Evolutionary conservation across 768 basidiomycete species (phyloP), one percentile per base, ranked within the genome.

Genomic region (Plicaturopsis crispa): DNA sequence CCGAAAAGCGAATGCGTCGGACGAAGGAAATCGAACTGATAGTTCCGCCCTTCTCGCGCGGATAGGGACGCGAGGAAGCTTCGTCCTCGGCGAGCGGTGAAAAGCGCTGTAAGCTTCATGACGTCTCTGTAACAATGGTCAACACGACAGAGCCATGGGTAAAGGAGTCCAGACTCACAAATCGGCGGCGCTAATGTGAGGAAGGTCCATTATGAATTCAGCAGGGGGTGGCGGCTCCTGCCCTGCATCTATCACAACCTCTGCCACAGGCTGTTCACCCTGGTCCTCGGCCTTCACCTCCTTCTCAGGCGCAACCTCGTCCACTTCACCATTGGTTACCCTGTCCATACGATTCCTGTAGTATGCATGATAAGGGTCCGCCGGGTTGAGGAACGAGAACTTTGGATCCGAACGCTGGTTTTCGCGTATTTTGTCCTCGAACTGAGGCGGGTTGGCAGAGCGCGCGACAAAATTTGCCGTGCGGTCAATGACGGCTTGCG

Each of bases 301-400:
- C 50, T 73, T 77, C 19, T 66, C 66, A 19, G 62, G 59, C 0
- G 66, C 46, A 2, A 54, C 51, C 21, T 84, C 86, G 26, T 87
- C 87, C 6, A 75, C 53, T 53, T 88, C 84, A 14, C 90, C 91
- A 5, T 77, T 77, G 37, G 75, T 65, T 45, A 91, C 76, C 55
- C 79, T 80, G 34, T 91, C 88, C 66, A 94, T 78, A 55, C 85
- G 80, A 68, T 93, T 79, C 55, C 87, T 80, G 57, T 99, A 99
- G 66, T 99, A 98, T 44, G 88, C 88, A 80, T 98, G 90, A 67
- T 96, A 99, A 48, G 96, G 90, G 71, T 99, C 96, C 35, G 78
- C 78, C 45, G 89, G 83, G 67, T 94, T 94, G 60, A 99, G 76
- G 71, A 99, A 99, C 41, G 94, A 91, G 72, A 98, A 99, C 66